phyloP scores from a whole-genome alignment of 1,284 basidiomycete species.

The Ceratobasidium theobromae region DNA sequence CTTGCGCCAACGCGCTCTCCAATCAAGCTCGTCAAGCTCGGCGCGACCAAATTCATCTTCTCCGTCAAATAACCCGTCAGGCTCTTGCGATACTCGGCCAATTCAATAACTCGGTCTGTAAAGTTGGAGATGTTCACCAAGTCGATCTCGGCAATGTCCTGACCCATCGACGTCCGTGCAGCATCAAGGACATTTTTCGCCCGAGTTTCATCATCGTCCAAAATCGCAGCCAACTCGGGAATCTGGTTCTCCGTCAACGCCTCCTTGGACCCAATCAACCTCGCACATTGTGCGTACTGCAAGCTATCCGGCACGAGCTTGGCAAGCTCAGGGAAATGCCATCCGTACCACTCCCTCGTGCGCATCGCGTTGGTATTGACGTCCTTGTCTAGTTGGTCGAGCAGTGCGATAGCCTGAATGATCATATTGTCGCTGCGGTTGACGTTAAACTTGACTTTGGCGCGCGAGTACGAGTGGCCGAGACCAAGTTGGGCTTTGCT shows the following conservation, averaged over 20 bases:
- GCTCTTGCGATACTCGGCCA: conserved; percentile 93
- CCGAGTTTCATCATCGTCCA: conserved; percentile 84
- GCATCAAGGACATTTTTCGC: conserved; percentile 96
- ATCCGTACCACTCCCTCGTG: conserved; percentile 99
- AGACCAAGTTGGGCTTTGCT: conserved; percentile 93
- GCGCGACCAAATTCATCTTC: conserved; percentile 98
- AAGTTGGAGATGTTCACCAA: conserved; percentile 96
- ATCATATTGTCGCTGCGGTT: conserved; percentile 99
- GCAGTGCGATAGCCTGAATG: conserved; percentile 97
- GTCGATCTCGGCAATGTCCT: conserved; percentile 89
- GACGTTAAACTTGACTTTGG: conserved; percentile 99
- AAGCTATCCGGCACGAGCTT: conserved; percentile 94
- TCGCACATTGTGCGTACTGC: conserved; percentile 86
- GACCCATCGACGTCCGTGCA: conserved; percentile 93
- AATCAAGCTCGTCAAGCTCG: conserved; percentile 90
- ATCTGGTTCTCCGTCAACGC: conserved; percentile 72
- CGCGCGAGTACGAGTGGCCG: conserved; percentile 96
- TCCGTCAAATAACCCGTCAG: conserved; percentile 88
- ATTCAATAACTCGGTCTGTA: conserved; percentile 86
- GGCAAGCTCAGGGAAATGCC: conserved; percentile 98
- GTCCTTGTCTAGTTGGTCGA: conserved; percentile 99
- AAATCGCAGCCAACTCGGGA: conserved; percentile 75
- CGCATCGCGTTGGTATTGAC: conserved; percentile 99
- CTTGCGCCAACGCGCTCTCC: conserved; percentile 96
- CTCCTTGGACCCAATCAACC: conserved; percentile 93